Percentiles rank a stretch among this genome's conserved stretches.
Evolutionary conservation across 2,329 filamentous ascomycete species (phyloP).

Genomic region (Phaeomoniella chlamydospora): DNA sequence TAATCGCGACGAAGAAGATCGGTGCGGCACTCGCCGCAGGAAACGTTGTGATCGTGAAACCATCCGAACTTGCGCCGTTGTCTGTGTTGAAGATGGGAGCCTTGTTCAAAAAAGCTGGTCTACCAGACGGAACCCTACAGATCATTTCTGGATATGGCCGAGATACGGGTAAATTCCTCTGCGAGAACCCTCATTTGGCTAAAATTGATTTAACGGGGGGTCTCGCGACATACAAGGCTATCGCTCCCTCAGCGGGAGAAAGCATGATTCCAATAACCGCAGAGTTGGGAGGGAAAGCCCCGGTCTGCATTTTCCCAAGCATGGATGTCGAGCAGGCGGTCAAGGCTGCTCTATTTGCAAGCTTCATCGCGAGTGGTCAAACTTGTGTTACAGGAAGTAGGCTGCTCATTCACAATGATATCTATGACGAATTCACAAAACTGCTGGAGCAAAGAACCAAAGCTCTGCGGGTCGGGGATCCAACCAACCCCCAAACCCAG

Average conservation of each 20-base stretch:
- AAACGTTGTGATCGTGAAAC: conserved; percentile 23
- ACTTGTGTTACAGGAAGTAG: conserved; percentile 42
- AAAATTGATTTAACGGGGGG: conserved; percentile 14
- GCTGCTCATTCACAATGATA: conserved; percentile 33
- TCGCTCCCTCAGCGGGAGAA: conserved; percentile 7
- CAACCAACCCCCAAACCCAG: conserved; percentile 39
- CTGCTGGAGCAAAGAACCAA: conserved; percentile 34
- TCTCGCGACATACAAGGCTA: conserved; percentile 11
- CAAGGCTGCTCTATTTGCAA: conserved; percentile 19
- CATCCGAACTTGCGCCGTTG: conserved; percentile 27
- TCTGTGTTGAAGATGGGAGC: conserved; percentile 23
- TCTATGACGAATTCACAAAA: conserved; percentile 25
- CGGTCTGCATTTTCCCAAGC: conserved; percentile 13
- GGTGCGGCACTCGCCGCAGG: conserved; percentile 17
- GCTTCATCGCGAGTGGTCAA: conserved; percentile 39
- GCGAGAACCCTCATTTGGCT: conserved; percentile 13
- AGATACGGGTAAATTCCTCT: conserved; percentile 38
- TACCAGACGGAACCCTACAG: conserved; percentile 27
- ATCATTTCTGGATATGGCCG: conserved; percentile 38
- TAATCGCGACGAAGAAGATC: conserved; percentile 13
- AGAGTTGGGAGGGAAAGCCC: conserved; percentile 14
- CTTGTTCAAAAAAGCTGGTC: conserved; percentile 25
- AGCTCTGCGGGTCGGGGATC: conserved; percentile 39
- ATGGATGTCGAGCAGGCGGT: conserved; percentile 11
- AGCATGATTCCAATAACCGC: conserved; percentile 13